phyloP scores from a whole-genome alignment of 2,329 filamentous ascomycete genomes.

The Myotisia sp. region DNA sequence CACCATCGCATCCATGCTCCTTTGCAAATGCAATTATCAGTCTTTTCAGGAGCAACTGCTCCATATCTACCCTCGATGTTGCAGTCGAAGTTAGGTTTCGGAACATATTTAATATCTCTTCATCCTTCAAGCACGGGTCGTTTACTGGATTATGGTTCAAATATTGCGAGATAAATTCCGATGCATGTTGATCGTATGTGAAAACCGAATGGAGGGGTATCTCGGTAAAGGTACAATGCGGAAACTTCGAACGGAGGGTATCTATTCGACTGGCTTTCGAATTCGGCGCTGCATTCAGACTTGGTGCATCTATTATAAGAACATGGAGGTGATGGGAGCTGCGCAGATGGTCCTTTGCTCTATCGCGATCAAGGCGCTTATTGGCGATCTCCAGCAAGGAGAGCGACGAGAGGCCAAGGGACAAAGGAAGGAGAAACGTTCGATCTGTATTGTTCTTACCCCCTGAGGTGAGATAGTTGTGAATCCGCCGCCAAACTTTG shows the following conservation, averaged over 20 bases:
- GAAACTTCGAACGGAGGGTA: conserved; percentile 45
- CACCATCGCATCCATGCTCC: conserved; percentile 46
- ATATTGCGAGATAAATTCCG: conserved; percentile 21
- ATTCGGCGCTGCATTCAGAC: conserved; percentile 15
- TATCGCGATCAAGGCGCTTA: conserved; percentile 52
- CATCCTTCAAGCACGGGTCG: conserved; percentile 20
- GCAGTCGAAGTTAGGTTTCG: conserved; percentile 53
- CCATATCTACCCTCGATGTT: conserved; percentile 61
- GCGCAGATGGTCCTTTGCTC: conserved; percentile 45
- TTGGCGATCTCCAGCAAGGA: conserved; percentile 63
- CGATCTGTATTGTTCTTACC: conserved; percentile 29
- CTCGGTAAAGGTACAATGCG: conserved; percentile 49
- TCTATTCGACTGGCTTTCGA: conserved; percentile 24
- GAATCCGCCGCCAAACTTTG: conserved; percentile 69
- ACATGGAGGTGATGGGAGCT: conserved; percentile 50
- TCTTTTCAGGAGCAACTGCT: conserved; percentile 55
- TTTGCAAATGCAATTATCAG: conserved; percentile 55
- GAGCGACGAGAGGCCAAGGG: conserved; percentile 68
- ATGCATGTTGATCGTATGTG: conserved; percentile 24
- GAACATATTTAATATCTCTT: conserved; percentile 39
- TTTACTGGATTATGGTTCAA: conserved; percentile 17
- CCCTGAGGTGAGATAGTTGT: conserved; percentile 41
- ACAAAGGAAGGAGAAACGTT: conserved; percentile 62
- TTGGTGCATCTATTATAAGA: conserved; percentile 30
- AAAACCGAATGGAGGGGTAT: conserved; percentile 53